Base-by-base conservation (phyloP, 2,329 filamentous ascomycete genomes). In the Triangularia setosa region DNA sequence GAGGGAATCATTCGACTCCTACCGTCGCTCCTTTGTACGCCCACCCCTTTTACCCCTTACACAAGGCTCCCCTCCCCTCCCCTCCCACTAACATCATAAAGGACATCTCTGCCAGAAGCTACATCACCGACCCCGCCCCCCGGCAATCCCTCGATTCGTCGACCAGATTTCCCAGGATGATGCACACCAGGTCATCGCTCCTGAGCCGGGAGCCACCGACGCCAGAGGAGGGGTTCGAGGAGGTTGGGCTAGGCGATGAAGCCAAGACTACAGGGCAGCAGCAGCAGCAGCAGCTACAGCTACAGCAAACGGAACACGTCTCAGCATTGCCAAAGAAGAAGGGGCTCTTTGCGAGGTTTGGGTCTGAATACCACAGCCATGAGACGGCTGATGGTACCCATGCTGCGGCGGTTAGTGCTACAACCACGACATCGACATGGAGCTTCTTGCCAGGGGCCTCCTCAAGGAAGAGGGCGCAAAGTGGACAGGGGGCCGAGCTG, bases 1-100 rank as follows among this genome's bases (percentile, higher is more conserved):
- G 40, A 87, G 94, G 72, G 95, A 98, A 79, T 97, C 93, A 1
- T 98, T 98, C 74, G 95, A 98, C 76, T 97, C 93, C 2, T 98
- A 98, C 79, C 85, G 95, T 68, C 88, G 95, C 72, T 97, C 93
- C 68, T 98, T 98, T 80, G 94, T 97, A 84, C 71, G 90, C 82
- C 57, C 9, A 28, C 33, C 59, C 25, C n/a, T 33, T 27, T 12
- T 57, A 18, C 28, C 54, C 14, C 30, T 33, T 24, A 18, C 25
- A 16, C n/a, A n/a, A 9, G n/a, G 54, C 48, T 24, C n/a, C 33
- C 35, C 9, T 9, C n/a, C 25, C 52, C 27, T 48, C 14, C 18
- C 35, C 12, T 16, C 18, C 16, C 57, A 30, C 62, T 66, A 57
- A 61, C 48, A 27, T 2, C 6, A 6, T 23, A 64, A 72, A 96